Conservation (phyloP, 1,139 yeast genomes). For the Tardiomyces depauwii region DNA sequence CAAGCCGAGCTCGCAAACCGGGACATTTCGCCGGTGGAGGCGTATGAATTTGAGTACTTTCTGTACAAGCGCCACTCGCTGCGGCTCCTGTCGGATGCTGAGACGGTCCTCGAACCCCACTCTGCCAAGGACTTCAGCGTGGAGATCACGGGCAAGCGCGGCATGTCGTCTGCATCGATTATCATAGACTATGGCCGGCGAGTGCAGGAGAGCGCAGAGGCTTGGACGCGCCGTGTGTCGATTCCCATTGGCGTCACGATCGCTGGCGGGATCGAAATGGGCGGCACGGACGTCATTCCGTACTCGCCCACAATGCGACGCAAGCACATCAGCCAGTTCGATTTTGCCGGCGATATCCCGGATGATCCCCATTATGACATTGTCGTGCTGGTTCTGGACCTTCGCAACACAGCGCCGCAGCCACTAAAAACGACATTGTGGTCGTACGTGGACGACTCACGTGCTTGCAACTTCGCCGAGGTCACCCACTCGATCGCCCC, state of each 20-base stretch:
- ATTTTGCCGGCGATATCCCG: constrained; percentile 44
- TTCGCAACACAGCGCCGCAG: constrained; percentile 55
- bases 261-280: constrained; percentile 58
- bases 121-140: constrained; percentile 33
- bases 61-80: constrained; percentile 51
- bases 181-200: constrained; percentile 52
- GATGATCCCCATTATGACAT: too few species aligned
- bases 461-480: constrained; percentile 1
- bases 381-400: constrained; percentile 32
- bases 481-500: constrained; percentile 31
- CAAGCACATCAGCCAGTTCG: constrained; percentile 14
- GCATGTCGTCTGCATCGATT: constrained; percentile 55
- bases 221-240: constrained; percentile 37
- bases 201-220: neutral
- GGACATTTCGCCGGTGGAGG: constrained; percentile 45
- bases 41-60: constrained; percentile 67
- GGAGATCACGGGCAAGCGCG: constrained; percentile 61
- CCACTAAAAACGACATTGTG: constrained; percentile 27
- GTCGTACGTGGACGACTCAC: constrained; percentile 14
- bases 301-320: constrained; percentile 14
- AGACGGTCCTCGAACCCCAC: constrained; percentile 14
- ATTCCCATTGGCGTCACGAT: constrained; percentile 63
- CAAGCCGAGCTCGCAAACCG: constrained; percentile 35
- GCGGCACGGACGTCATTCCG: constrained; percentile 64
- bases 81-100: constrained; percentile 9